Conservation (phyloP, 2,329 filamentous ascomycete genomes). For the Hypoxylon sp. region DNA sequence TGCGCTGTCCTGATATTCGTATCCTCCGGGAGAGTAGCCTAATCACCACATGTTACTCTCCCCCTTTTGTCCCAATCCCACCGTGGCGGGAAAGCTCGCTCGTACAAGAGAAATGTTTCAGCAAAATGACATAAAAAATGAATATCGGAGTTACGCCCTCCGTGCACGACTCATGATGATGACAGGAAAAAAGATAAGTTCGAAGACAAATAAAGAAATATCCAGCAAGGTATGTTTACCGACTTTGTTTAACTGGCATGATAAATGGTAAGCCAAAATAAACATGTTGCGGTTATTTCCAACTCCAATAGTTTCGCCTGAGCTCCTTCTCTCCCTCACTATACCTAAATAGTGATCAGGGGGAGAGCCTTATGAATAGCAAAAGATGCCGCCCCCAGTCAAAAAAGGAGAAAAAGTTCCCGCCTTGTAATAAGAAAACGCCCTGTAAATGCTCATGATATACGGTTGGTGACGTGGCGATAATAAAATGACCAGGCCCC, state of each 20-base stretch:
- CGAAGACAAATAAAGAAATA: conserved; percentile 13
- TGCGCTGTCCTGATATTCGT: neutral
- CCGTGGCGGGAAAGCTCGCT: conserved; percentile 19
- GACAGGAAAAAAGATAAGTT: conserved; percentile 7
- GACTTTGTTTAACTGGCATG: conserved; percentile 5
- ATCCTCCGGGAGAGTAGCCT: conserved; percentile 6
- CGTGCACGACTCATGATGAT: conserved; percentile 26
- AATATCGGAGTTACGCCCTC: conserved; percentile 19
- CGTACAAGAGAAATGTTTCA: conserved; percentile 17
- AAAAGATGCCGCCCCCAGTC: neutral
- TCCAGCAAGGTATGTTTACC: neutral
- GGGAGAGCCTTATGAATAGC: conserved; percentile 1
- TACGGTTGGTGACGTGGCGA: conserved; percentile 22
- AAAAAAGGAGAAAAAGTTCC: conserved; percentile 20
- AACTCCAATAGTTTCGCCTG: conserved; percentile 41
- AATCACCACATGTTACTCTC: neutral
- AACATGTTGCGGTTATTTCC: conserved; percentile 14
- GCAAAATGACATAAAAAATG: conserved; percentile 17
- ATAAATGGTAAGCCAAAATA: conserved; percentile 7
- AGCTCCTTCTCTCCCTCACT: conserved; percentile 24
- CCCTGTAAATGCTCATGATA: conserved; percentile 48
- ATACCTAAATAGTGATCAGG: neutral
- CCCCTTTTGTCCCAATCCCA: neutral
- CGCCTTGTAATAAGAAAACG: conserved; percentile 41
- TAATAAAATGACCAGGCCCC: conserved; percentile 24